Base-by-base conservation (phyloP, 2,329 filamentous ascomycete genomes). In the Colletotrichum plurivorum region DNA sequence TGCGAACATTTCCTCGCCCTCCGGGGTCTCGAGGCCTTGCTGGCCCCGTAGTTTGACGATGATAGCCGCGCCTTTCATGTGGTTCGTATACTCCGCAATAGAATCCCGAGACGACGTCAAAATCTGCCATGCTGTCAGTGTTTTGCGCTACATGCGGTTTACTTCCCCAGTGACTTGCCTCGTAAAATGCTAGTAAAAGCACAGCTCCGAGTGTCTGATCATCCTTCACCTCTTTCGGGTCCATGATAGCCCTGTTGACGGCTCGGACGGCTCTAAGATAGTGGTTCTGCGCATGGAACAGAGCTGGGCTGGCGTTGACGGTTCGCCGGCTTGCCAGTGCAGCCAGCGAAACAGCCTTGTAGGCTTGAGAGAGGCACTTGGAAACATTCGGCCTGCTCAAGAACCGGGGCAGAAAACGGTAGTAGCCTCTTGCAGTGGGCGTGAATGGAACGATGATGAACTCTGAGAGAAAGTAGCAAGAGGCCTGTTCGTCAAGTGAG, bases 51-150 rank as follows among this genome's bases (percentile, higher is more conserved):
- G 68, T 54, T 71, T 71, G 18, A 73, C 71, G 2, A 73, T 71
- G 27, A 73, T 71, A 41, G 72, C 72, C 13, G 72, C 72, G 31
- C 72, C 72, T 43, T 73, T 73, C 64, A 73, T 71, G 55, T 73
- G 72, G 43, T 72, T 71, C 9, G 69, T 67, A 20, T 73, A 73
- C 41, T 72, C 72, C 1, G 58, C 55, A 13, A 73, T 71, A 16
- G 71, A 69, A 22, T 69, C 51, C 15, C 66, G 67, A 31, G 71
- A 70, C 6, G 70, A 67, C 9, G 69, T 69, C 54, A 73, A 25
- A 3, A 71, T 69, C 72, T 73, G 20, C 1, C 5, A 2, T 13
- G 4, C 5, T 4, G 13, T 71, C 49, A 70, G 49, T 63, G n/a
- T 12, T 12, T 4, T 5, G 1, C 2, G 18, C 3, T 8, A 15